Percentiles rank a stretch among this genome's conserved stretches.
These are phyloP conservation scores for Typha latifolia DNA, from an alignment of 176 grass and related monocot genomes.

Conservation along the genomic window DNA sequence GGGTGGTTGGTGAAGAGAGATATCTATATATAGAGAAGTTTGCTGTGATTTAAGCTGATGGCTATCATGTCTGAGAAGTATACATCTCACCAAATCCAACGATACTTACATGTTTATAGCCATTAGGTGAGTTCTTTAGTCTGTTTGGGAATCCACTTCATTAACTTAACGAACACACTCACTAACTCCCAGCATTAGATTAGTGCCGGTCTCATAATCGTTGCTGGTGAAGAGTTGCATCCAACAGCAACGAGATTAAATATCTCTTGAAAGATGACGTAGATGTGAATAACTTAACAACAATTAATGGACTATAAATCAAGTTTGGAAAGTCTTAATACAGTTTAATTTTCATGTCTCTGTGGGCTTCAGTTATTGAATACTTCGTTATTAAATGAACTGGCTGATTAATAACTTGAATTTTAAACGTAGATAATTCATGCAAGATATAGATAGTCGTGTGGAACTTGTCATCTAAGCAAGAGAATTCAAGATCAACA, in stretches of 20 bases:
- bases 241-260: neutral
- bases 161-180: neutral
- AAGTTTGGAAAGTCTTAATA: neutral
- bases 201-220: neutral
- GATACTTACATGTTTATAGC: neutral
- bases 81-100: neutral
- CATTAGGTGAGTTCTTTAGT: neutral
- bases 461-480: neutral
- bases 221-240: neutral
- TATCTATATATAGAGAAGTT: conserved; percentile 1
- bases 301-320: neutral
- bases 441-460: neutral
- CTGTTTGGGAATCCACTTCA: neutral
- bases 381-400: neutral
- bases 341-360: neutral
- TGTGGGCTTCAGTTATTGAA: neutral
- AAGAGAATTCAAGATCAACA: neutral
- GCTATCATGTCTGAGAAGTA: neutral
- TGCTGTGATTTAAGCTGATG: neutral
- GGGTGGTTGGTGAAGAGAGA: conserved; percentile 4
- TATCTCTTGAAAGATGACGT: neutral
- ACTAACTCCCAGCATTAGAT: neutral
- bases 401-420: neutral
- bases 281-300: neutral
- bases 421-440: neutral